These are phyloP conservation scores for Coemansia reversa DNA, from an alignment of 192 early-diverging fungal genomes.

Conservation along the genomic window DNA sequence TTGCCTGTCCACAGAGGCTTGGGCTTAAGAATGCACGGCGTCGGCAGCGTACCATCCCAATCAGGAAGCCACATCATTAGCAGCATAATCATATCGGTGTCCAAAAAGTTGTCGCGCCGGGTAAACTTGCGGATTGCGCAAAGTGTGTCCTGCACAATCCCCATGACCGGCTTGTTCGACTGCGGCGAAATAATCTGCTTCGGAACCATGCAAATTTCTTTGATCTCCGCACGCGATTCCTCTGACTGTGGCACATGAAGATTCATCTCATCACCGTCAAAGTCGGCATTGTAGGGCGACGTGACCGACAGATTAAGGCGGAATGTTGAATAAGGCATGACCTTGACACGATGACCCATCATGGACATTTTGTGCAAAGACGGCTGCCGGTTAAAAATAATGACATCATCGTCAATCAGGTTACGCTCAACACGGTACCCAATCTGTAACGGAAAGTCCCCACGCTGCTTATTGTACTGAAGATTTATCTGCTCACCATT, in stretches of 20 bases:
- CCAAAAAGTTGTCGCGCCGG: slow-evolving; percentile 85
- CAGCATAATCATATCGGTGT: slow-evolving; percentile 90
- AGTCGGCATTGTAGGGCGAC: slow-evolving; percentile 98
- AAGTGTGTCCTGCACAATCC: slow-evolving; percentile 98
- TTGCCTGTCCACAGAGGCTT: slow-evolving; percentile 98
- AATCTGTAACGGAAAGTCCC: slow-evolving; percentile 80
- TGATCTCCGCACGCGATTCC: slow-evolving; percentile 93
- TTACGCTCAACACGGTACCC: slow-evolving; percentile 96
- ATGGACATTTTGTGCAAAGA: slow-evolving; percentile 99
- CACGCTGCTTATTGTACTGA: slow-evolving; percentile 77
- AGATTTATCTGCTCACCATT: slow-evolving; percentile 93
- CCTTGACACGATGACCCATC: slow-evolving; percentile 97
- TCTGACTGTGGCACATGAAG: slow-evolving; percentile 97
- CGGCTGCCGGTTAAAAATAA: slow-evolving; percentile 99
- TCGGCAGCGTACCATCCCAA: slow-evolving; percentile 93
- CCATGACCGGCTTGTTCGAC: slow-evolving; percentile 98
- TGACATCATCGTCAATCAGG: slow-evolving; percentile 89
- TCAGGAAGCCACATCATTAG: slow-evolving; percentile 93
- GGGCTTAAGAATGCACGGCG: slow-evolving; percentile 93
- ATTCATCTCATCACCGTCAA: slow-evolving; percentile 99
- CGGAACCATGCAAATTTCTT: slow-evolving; percentile 97
- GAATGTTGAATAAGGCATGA: slow-evolving; percentile 99
- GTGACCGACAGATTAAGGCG: slow-evolving; percentile 96
- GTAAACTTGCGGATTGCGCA: slow-evolving; percentile 96
- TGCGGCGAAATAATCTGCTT: slow-evolving; percentile 96